These are phyloP conservation scores for Debaryomyces tyrocola DNA, from an alignment of 805 yeast species.

Conservation along the genomic window DNA sequence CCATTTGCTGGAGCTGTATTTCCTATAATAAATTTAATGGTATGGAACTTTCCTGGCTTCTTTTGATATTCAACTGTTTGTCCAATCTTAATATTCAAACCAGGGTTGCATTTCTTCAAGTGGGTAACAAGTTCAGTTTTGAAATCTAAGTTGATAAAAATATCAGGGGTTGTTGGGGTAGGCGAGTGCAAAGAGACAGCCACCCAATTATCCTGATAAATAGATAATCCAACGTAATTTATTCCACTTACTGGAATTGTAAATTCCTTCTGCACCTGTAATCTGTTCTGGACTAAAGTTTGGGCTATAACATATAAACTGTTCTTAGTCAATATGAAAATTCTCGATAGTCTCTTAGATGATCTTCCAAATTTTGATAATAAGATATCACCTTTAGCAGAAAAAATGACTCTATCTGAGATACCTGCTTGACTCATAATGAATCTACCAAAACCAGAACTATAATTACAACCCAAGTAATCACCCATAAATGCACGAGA, in stretches of 20 bases:
- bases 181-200: constrained; percentile 57
- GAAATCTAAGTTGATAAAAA: constrained; percentile 75
- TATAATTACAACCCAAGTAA: constrained; percentile 79
- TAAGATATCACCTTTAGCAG: constrained; percentile 77
- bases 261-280: constrained; percentile 60
- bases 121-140: constrained; percentile 88
- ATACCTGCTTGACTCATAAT: constrained; percentile 70
- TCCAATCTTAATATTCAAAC: constrained; percentile 63
- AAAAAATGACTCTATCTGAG: constrained; percentile 68
- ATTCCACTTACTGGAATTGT: constrained; percentile 61
- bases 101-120: constrained; percentile 59
- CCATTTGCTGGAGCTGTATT: constrained; percentile 60
- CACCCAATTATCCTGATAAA: constrained; percentile 89
- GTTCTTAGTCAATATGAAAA: constrained; percentile 65
- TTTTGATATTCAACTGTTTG: constrained; percentile 79
- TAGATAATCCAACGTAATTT: constrained; percentile 64
- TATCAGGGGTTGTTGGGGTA: constrained; percentile 65
- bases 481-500: constrained; percentile 93
- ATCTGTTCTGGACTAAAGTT: constrained; percentile 58
- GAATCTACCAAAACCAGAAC: constrained; percentile 70
- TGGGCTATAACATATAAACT: constrained; percentile 73
- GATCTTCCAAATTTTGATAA: constrained; percentile 91
- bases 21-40: constrained; percentile 63
- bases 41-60: constrained; percentile 83
- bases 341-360: constrained; percentile 71